Evolutionary conservation across 345 rosid genomes (phyloP).

Genomic region (Acer negundo): DNA sequence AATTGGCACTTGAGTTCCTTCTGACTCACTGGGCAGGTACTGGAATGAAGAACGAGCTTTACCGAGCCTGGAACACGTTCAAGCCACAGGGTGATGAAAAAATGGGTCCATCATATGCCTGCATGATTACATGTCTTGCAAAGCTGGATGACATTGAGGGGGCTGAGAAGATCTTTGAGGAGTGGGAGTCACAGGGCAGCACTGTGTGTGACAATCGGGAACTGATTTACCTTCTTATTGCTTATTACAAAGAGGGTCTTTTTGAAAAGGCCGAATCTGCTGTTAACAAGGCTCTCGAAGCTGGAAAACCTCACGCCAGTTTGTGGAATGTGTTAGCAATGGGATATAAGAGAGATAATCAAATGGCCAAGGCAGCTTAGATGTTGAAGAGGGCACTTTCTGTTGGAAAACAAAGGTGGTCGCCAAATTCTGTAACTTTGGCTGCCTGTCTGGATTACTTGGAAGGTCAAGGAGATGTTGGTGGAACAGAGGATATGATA

Average conservation of each 20-base stretch:
- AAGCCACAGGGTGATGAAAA: conserved; percentile 6
- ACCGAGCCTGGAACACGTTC: conserved; percentile 27
- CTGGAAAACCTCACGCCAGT: conserved; percentile 21
- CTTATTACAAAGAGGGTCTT: conserved; percentile 30
- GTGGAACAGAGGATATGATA: conserved; percentile 20
- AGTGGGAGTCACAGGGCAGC: conserved; percentile 28
- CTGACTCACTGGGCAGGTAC: conserved; percentile 22
- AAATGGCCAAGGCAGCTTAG: conserved; percentile 32
- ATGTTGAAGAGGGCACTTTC: conserved; percentile 30
- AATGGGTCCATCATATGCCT: neutral
- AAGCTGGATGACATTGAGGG: conserved; percentile 39
- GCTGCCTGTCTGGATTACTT: conserved; percentile 31
- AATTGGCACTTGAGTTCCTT: conserved; percentile 15
- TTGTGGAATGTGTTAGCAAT: conserved; percentile 25
- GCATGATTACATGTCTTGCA: conserved; percentile 24
- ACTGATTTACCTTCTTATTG: conserved; percentile 24
- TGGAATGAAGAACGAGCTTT: conserved; percentile 31
- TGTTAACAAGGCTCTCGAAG: conserved; percentile 20
- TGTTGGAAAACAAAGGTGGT: conserved; percentile 20
- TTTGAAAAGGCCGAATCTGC: conserved; percentile 30
- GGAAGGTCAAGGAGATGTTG: conserved; percentile 28
- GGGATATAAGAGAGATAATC: conserved; percentile 22
- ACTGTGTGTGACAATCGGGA: conserved; percentile 21
- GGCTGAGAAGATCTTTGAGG: conserved; percentile 34
- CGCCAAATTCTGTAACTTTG: conserved; percentile 11